These are phyloP conservation scores for Euptelea pleiosperma DNA, from an alignment of 164 flowering plant genomes.

Conservation along the genomic window DNA sequence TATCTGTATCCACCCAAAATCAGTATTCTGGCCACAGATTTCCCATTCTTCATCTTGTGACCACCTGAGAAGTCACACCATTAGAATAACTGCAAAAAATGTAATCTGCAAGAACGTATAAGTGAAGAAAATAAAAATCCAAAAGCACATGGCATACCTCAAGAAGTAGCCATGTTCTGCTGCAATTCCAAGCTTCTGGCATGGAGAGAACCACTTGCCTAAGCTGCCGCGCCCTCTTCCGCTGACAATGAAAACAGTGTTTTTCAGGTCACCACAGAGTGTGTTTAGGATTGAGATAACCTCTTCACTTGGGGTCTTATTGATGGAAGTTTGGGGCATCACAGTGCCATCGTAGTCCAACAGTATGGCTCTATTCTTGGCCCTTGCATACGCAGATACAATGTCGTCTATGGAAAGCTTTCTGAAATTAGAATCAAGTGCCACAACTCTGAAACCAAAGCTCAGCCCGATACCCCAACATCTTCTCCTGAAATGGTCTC, in stretches of 20 bases:
- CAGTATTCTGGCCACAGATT: constrained; percentile 38
- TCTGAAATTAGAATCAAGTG: constrained; percentile 67
- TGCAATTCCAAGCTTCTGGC: constrained; percentile 65
- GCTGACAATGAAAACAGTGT: constrained; percentile 60
- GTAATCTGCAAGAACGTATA: neutral
- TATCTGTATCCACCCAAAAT: constrained; percentile 62
- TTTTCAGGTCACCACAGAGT: constrained; percentile 44
- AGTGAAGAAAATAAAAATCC: neutral
- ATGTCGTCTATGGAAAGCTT: constrained; percentile 59
- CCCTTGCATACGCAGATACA: constrained; percentile 48
- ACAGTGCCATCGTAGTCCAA: constrained; percentile 82
- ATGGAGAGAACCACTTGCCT: constrained; percentile 63
- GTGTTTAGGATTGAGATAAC: constrained; percentile 49
- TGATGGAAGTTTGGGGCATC: constrained; percentile 66
- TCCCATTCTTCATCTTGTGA: constrained; percentile 48
- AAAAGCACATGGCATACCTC: constrained; percentile 41
- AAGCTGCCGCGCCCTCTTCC: constrained; percentile 60
- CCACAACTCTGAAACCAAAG: constrained; percentile 74
- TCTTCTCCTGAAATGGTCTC: constrained; percentile 57
- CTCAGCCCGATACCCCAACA: constrained; percentile 81
- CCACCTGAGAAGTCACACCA: constrained; percentile 36
- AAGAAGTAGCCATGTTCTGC: constrained; percentile 70
- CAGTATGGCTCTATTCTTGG: constrained; percentile 55
- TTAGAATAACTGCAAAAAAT: neutral
- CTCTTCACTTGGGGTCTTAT: constrained; percentile 52